Evolutionary conservation across 2,329 filamentous ascomycete species (phyloP).

Genomic region (Zarea fungicola): DNA sequence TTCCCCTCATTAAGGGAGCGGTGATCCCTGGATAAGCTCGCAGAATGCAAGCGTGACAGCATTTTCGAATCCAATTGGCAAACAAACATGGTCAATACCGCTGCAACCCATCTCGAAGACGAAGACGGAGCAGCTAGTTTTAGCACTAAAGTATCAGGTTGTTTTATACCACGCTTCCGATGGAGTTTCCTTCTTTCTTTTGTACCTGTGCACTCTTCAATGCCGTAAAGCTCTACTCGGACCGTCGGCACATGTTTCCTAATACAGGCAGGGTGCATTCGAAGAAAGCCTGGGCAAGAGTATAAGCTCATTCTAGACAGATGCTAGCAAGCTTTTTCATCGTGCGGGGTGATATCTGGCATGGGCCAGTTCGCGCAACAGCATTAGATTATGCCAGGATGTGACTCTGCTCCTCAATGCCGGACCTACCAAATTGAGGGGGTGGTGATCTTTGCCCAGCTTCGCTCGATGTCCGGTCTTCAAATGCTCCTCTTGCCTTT

Average conservation of each 20-base stretch:
- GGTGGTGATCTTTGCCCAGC: background rate
- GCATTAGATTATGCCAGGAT: background rate
- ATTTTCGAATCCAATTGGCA: background rate
- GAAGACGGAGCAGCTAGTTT: background rate
- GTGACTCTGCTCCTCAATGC: background rate
- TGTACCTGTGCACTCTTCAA: background rate
- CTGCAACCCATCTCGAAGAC: background rate
- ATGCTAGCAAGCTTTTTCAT: background rate
- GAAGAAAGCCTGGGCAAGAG: background rate
- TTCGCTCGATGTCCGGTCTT: background rate
- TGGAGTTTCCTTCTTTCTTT: background rate
- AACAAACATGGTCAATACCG: background rate
- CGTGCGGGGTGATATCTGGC: background rate
- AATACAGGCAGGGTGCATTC: background rate
- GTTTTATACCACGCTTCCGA: background rate
- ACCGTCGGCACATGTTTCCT: conserved; percentile 4
- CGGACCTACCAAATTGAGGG: background rate
- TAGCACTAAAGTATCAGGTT: background rate
- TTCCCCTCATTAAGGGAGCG: background rate
- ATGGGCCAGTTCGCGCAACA: background rate
- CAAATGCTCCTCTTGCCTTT: background rate
- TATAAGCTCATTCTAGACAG: background rate
- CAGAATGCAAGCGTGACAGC: background rate
- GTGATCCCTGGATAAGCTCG: background rate
- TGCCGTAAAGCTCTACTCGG: background rate